Base-by-base conservation (phyloP, 2,329 filamentous ascomycete species). In the Claviceps pusilla region DNA sequence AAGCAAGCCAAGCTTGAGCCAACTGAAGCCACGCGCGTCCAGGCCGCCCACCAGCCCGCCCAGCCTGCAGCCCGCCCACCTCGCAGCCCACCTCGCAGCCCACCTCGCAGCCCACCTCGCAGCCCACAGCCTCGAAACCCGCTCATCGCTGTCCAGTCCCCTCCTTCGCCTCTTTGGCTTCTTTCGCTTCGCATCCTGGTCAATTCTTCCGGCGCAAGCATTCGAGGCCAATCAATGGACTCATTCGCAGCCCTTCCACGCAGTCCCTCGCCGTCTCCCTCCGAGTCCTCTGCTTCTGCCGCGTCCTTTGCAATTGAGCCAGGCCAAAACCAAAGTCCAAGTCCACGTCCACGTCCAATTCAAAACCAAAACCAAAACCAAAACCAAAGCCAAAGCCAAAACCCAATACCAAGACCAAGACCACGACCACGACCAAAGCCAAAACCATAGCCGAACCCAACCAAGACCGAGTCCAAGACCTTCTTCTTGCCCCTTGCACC, bases 171-270 rank as follows among this genome's bases (percentile, higher is more conserved):
- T 52, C 55, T 7, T 33, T 24, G 24, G 24, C 51, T 56, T 16
- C 48, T 51, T 41, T 49, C 43, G 11, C 14, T 51, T 14, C 35
- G 43, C 48, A 29, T 50, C 51, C 52, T 54, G 52, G 29, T 33
- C 52, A 53, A 48, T 56, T 56, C 54, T 48, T 24, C 51, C 51
- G 42, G 51, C 51, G 48, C 49, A 24, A 33, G 48, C 37, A 28
- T 52, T 29, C 9, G 49, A 47, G 41, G 29, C 52, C 55, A 54
- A 52, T 54, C 50, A 52, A 56, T 56, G 52, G 55, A 37, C 42
- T 41, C 37, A 45, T 43, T 19, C 28, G 50, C 49, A 52, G 55
- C 52, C 47, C 50, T 48, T n/a, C 29, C 47, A 35, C 14, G 49
- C 47, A 16, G 12, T 29, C 49, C 12, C n/a, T 46, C 28, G 37